Base-by-base conservation (phyloP, 2,329 filamentous ascomycete genomes). In the Cercospora berteroae region DNA sequence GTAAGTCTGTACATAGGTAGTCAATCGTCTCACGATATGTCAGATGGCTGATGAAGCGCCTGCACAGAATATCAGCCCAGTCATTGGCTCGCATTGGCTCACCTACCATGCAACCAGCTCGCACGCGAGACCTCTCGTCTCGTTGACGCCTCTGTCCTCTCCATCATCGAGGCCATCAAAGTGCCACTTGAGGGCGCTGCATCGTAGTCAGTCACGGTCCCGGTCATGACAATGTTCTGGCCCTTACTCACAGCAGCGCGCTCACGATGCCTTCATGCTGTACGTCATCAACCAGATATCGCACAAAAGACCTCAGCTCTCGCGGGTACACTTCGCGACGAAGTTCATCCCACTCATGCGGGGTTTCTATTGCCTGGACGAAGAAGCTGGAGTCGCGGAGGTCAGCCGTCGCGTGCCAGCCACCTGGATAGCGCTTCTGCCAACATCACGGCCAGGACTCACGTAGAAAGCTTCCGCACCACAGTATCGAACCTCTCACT, bases 21-120 rank as follows among this genome's bases (percentile, higher is more conserved):
- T 92, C 88, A 27, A 94, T 89, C 8, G 88, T 88, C 73, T 94
- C 91, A 25, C 87, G 83, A 75, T 93, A 90, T 1, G 89, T 89
- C 33, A 93, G 81, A 64, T 87, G 87, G 16, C 87, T 88, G 39
- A 94, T 82, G 72, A 93, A 92, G 44, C 91, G 86, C 89, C 69
- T 71, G 33, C 20, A 20, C 16, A 29, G 50, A 63, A 58, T 59
- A 64, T 33, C 16, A 23, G n/a, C 23, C 25, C 18, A 29, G 10
- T n/a, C 16, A 18, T 16, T 7, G 7, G 23, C 13, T 39, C 16
- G 18, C 12, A 8, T 31, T 57, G 20, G 20, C 57, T 12, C 16
- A 56, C 69, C 62, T 50, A 68, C 71, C 90, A 93, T 42, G 91
- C 91, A 13, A 93, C 90, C 69, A 93, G 90, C 80, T 94, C 91